A percentile compares a stretch with the other conserved stretches of the same genome.
Conservation (phyloP, 2,329 filamentous ascomycete genomes). For the Nigrospora oryzae region DNA sequence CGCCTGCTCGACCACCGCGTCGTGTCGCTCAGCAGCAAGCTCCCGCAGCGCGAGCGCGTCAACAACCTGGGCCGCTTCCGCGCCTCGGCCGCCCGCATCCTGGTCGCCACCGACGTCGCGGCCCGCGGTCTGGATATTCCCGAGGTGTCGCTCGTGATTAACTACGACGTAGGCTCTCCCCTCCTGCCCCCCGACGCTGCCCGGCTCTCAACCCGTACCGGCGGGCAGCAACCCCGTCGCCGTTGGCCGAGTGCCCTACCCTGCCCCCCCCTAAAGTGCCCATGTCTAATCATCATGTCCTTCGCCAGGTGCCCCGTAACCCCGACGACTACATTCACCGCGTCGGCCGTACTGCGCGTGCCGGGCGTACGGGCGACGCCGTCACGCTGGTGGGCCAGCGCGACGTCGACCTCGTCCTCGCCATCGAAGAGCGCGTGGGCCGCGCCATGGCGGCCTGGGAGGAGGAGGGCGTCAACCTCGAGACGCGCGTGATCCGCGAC, state of each 20-base stretch:
- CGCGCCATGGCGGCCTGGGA: slow-evolving; percentile 73
- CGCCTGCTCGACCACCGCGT: slow-evolving; percentile 82
- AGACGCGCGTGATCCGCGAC: slow-evolving; percentile 78
- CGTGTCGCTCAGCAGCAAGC: slow-evolving; percentile 79
- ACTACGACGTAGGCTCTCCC: slow-evolving; percentile 59
- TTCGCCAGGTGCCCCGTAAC: slow-evolving; percentile 55
- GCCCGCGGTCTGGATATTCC: slow-evolving; percentile 93
- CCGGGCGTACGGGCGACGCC: slow-evolving; percentile 72
- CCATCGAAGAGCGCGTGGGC: slow-evolving; percentile 79
- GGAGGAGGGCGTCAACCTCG: slow-evolving; percentile 91
- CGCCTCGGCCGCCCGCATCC: slow-evolving; percentile 76
- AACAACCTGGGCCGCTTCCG: slow-evolving; percentile 89
- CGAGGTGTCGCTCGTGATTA: slow-evolving; percentile 80
- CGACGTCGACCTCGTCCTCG: slow-evolving; percentile 83
- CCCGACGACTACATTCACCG: slow-evolving; percentile 97
- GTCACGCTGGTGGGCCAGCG: slow-evolving; percentile 88
- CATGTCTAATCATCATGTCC: no score
- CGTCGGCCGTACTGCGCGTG: slow-evolving; percentile 89
- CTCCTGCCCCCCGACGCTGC: no score
- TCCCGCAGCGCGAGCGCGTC: slow-evolving; percentile 76
- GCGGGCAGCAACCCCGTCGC: no score
- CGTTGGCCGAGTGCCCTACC: no score
- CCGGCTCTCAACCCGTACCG: no score
- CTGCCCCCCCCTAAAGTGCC: no score
- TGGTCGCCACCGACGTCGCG: slow-evolving; percentile 93